These are phyloP conservation scores for Emmonsiellopsis sp. DNA, from an alignment of 2,329 filamentous ascomycete species.

Conservation along the genomic window DNA sequence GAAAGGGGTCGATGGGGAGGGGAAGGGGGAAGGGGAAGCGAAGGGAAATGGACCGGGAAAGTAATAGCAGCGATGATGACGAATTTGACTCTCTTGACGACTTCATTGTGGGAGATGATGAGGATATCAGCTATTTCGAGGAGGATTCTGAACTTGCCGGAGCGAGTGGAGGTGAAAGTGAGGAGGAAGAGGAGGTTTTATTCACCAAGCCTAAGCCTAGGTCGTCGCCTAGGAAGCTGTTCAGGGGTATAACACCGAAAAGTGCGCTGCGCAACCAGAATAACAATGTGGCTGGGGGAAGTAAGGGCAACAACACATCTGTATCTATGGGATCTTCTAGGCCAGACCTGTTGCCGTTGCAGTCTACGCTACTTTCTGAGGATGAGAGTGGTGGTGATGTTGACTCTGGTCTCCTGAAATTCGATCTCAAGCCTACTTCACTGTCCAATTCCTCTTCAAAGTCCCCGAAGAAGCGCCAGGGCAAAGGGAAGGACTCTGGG, in stretches of 20 bases:
- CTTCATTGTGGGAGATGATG: constrained; percentile 33
- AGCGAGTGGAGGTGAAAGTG: constrained; percentile 10
- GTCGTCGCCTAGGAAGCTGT: constrained; percentile 20
- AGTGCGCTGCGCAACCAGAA: constrained; percentile 9
- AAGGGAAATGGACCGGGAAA: constrained; percentile 1
- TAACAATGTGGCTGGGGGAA: constrained; percentile 10
- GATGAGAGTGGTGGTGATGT: background rate
- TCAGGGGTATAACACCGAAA: constrained; percentile 25
- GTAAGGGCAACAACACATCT: background rate
- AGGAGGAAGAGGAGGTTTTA: constrained; percentile 18
- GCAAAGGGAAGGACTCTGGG: too few species aligned
- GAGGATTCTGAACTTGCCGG: constrained; percentile 17
- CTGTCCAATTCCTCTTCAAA: background rate
- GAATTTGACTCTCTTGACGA: constrained; percentile 28
- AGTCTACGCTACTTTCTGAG: background rate
- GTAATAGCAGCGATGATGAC: constrained; percentile 18
- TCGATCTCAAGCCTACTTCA: background rate
- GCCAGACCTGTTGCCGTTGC: background rate
- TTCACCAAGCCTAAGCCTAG: constrained; percentile 14
- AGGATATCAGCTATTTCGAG: constrained; percentile 27
- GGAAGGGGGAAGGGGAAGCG: constrained; percentile 11
- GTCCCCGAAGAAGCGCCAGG: background rate
- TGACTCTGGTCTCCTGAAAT: background rate
- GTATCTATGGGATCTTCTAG: background rate
- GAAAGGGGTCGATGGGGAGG: constrained; percentile 13